Conservation (phyloP, 1,284 basidiomycete genomes). For the Rhodotorula sp. region DNA sequence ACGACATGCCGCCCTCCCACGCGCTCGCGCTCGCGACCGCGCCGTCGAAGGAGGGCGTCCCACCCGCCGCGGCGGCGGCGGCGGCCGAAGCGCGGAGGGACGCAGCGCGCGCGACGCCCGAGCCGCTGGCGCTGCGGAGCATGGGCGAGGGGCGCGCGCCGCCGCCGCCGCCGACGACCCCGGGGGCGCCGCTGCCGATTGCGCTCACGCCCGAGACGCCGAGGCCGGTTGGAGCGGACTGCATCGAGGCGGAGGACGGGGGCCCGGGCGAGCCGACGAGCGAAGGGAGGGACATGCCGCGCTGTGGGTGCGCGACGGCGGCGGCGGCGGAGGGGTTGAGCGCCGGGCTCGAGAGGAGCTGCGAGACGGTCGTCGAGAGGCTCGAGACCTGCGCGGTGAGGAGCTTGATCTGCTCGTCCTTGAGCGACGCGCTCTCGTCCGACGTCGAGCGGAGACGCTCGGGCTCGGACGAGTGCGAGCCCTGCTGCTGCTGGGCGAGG, state of each 20-base stretch:
- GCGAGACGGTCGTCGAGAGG: constrained; percentile 33
- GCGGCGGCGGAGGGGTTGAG: not conserved
- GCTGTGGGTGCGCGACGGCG: not conserved
- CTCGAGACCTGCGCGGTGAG: constrained; percentile 37
- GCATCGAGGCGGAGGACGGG: constrained; percentile 2
- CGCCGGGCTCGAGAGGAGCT: constrained; percentile 18
- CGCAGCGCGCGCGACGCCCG: constrained; percentile 17
- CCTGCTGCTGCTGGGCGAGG: not conserved
- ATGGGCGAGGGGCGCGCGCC: constrained; percentile 4
- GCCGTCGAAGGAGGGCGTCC: not conserved
- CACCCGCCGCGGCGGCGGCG: not conserved
- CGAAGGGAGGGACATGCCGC: not conserved
- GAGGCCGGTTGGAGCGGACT: constrained; percentile 9
- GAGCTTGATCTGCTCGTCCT: constrained; percentile 40
- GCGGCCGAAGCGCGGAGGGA: constrained; percentile 15
- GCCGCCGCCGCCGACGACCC: not conserved
- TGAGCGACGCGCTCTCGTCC: constrained; percentile 7
- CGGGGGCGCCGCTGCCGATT: too few species aligned
- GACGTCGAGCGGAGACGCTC: not conserved
- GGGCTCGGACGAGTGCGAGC: not conserved
- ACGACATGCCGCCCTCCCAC: constrained; percentile 19
- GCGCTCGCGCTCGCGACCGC: constrained; percentile 9
- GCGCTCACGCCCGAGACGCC: not conserved
- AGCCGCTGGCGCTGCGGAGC: constrained; percentile 14
- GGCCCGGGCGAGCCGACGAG: not conserved